Evolutionary conservation across 768 basidiomycete species (phyloP), one percentile per base, ranked within the genome.

Genomic region (Chalciporus piperatus): DNA sequence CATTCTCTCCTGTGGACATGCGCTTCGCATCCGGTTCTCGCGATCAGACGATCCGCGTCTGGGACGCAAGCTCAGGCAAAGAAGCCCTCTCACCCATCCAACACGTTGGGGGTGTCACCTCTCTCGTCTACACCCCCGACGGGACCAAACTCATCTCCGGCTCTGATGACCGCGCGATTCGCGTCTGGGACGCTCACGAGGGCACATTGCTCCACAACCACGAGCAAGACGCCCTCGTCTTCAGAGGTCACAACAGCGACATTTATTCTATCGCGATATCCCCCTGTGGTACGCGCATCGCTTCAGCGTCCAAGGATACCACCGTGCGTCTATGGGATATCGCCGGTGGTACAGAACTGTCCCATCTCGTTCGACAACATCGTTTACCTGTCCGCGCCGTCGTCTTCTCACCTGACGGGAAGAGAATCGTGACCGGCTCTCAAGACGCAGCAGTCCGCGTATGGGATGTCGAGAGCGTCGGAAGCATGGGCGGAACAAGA

Each of bases 291-390:
- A 55, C 30, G 9, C 54, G 58, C 25, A 65, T 70, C 33, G 69
- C 61, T 0, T 70, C 69, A 1, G 68, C 59, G 0, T 70, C 69
- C 41, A 64, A 58, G 11, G 69, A 70, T 19, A 65, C 59, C 2
- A 59, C 64, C n/a, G 63, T 65, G 6, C 66, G 70, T 1, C 48
- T 70, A 2, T 70, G 68, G 68, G 60, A 66, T 23, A 27, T 63
- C 10, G 23, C 33, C 30, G 54, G 59, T 0, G 53, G 56, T 1
- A 27, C 47, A 0, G 64, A 70, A 37, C 58, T 68, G 13, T 4
- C 58, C 2, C 55, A 62, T 2, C 62, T 68, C n/a, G 16, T 69
- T 17, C 61, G 68, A 28, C 68, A 56, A 32, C 67, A 68, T 44
- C 63, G 58, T 38, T 41, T 64, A 11, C 49, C 59, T 9, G 47